Evolutionary conservation across 108 stramenopile genomes (phyloP), one percentile per base, ranked within the genome.

Genomic region (Mediolabrus comicus): DNA sequence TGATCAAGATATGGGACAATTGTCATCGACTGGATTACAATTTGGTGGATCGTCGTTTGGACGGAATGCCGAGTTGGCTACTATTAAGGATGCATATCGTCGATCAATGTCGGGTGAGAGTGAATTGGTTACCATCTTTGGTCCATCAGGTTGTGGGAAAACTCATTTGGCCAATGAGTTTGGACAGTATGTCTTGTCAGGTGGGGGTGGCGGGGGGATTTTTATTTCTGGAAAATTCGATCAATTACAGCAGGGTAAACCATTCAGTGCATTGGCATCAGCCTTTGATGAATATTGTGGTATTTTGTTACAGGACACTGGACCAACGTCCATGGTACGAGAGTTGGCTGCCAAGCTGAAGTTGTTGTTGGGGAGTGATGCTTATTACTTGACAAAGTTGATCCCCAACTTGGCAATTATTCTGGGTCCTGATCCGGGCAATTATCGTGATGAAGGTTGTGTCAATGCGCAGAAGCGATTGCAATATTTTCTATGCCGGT

Each of bases 1-100:
- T n/a, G 56, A 33, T 24, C 4, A 55, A 12, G 70, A 71, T 60
- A 26, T 24, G 16, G 26, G 25, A 7, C 62, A 62, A 24, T 54
- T 74, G 19, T 59, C 73, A 30, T 1, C 43, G 1, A 61, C 59
- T 6, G 65, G 25, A 49, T 54, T 39, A 39, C 14, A 62, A 24
- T 30, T 71, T 3, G 34, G 43, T 62, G 35, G 62, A 24, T 17
- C 46, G 6, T 22, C 22, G 46, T 49, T 49, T 49, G 46, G 46
- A 22, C 19, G 46, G 46, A 49, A 49, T 22, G 22, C 3, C 19
- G 46, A 49, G 22, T 8, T 49, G 7, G 19, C 46, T 8, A 19
- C 8, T 24, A 49, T 49, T 22, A 49, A 49, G 46, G 46, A 49
- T 8, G 46, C 46, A 49, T 49, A 49, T 22, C 17, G 19, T 17